Conservation (phyloP, 73 alveolate species). For the Loxodes magnus region DNA sequence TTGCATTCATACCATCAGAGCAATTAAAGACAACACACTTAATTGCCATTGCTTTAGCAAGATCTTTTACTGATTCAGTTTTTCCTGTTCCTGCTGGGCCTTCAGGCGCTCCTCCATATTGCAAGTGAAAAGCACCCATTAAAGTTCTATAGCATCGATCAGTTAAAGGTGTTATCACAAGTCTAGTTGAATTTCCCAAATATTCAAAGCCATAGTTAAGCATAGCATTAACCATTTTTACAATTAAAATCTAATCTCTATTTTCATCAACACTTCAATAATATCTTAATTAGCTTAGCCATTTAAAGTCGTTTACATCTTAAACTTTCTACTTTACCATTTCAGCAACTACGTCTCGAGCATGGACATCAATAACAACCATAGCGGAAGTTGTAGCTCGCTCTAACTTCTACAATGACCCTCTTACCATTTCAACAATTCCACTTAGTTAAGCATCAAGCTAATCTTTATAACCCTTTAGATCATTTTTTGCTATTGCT, state of each 20-base stretch:
- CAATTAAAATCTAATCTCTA: slow-evolving; percentile 11
- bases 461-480: slow-evolving; percentile 43
- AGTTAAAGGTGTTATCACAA: slow-evolving; percentile 94
- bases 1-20: slow-evolving; percentile 79
- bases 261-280: slow-evolving; percentile 78
- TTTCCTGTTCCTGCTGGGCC: slow-evolving; percentile 99
- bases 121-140: slow-evolving; percentile 83
- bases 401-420: slow-evolving; percentile 82
- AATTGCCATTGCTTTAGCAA: slow-evolving; percentile 85
- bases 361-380: slow-evolving; percentile 99
- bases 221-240: slow-evolving; percentile 47
- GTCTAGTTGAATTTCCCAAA: slow-evolving; percentile 84
- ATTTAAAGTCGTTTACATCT: slow-evolving; percentile 84
- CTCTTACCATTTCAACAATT: slow-evolving; percentile 83
- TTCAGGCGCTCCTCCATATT: slow-evolving; percentile 96
- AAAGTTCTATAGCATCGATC: slow-evolving; percentile 94
- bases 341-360: slow-evolving; percentile 93
- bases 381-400: slow-evolving; percentile 95
- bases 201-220: slow-evolving; percentile 90
- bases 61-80: slow-evolving; percentile 96
- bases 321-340: slow-evolving; percentile 69
- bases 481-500: slow-evolving; percentile 15
- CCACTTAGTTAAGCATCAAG: slow-evolving; percentile 57
- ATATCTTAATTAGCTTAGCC: slow-evolving; percentile 98
- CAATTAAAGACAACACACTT: slow-evolving; percentile 94